Evolutionary conservation across 768 basidiomycete genomes (phyloP).

Genomic region (Mycena albidolilacea): DNA sequence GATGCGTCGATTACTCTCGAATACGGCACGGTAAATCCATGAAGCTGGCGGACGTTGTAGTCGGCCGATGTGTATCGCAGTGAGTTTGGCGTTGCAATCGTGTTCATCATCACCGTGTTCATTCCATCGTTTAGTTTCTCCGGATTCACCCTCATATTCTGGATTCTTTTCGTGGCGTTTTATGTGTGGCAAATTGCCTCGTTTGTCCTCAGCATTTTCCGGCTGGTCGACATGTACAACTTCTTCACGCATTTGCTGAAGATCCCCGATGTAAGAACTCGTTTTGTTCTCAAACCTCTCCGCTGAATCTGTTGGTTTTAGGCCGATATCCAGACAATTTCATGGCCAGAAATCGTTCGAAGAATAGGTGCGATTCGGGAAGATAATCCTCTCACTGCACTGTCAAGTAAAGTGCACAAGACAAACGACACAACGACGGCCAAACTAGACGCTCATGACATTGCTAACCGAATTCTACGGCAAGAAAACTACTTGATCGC

Average conservation of each 20-base stretch:
- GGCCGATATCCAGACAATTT: conserved; percentile 98
- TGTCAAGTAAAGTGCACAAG: conserved; percentile 73
- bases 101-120: not conserved
- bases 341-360: conserved; percentile 95
- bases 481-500: conserved; percentile 99
- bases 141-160: conserved; percentile 87
- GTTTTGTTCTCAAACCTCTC: not conserved
- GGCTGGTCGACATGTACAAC: conserved; percentile 94
- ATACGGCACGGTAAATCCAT: conserved; percentile 78
- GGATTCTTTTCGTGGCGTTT: conserved; percentile 87
- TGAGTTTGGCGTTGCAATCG: conserved; percentile 52
- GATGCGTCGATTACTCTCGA: conserved; percentile 93
- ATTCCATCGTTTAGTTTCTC: conserved; percentile 71
- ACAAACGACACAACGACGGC: conserved; percentile 79
- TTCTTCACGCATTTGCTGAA: conserved; percentile 96
- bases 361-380: conserved; percentile 92
- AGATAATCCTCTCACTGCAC: conserved; percentile 92
- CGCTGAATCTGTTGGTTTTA: conserved; percentile 50
- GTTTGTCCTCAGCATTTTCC: conserved; percentile 81
- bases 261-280: conserved; percentile 86
- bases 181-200: conserved; percentile 90
- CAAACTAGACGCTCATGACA: conserved; percentile 96
- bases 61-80: conserved; percentile 89
- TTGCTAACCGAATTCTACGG: conserved; percentile 97
- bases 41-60: conserved; percentile 84